These are phyloP conservation scores for Penicillium flavigenum DNA, from an alignment of 495 filamentous ascomycete species.

Conservation along the genomic window DNA sequence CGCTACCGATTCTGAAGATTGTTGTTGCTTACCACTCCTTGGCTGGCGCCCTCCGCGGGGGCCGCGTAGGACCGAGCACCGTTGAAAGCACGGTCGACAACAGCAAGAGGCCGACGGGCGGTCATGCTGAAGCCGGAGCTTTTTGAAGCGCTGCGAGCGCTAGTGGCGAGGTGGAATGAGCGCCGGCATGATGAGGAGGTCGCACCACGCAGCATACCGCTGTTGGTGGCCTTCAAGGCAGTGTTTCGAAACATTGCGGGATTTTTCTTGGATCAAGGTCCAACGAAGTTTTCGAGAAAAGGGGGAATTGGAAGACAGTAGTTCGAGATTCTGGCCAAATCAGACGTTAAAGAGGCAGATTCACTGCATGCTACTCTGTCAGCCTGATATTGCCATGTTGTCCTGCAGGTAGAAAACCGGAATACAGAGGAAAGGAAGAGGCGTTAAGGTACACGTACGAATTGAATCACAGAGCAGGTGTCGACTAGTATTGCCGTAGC, in stretches of 20 bases:
- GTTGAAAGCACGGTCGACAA: conserved; percentile 41
- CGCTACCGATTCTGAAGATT: conserved; percentile 12
- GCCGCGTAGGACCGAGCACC: conserved; percentile 55
- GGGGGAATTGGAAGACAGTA: conserved; percentile 11
- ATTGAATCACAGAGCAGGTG: conserved; percentile 35
- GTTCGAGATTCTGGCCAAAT: conserved; percentile 6
- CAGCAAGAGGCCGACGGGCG: conserved; percentile 42
- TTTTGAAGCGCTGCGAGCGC: conserved; percentile 41
- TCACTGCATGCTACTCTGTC: conserved; percentile 12
- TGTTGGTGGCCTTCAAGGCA: conserved; percentile 49
- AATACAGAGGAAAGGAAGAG: conserved; percentile 38
- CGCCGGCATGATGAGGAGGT: conserved; percentile 46
- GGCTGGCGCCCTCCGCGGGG: conserved; percentile 43
- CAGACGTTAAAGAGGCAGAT: conserved; percentile 14
- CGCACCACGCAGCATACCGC: conserved; percentile 52
- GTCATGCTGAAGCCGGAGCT: conserved; percentile 48
- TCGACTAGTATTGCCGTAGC: conserved; percentile 50
- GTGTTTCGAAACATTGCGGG: conserved; percentile 48
- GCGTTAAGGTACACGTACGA: conserved; percentile 18
- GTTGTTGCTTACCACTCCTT: conserved; percentile 40
- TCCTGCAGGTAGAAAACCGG: conserved; percentile 27
- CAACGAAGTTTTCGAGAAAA: conserved; percentile 15
- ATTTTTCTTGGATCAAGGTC: conserved; percentile 29
- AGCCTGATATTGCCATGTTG: conserved; percentile 28
- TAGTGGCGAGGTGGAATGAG: conserved; percentile 49